A percentile compares a stretch with the other conserved stretches of the same genome.
These are phyloP conservation scores for Pseudogymnoascus sp. DNA, from an alignment of 2,329 filamentous ascomycete genomes.

Conservation along the genomic window DNA sequence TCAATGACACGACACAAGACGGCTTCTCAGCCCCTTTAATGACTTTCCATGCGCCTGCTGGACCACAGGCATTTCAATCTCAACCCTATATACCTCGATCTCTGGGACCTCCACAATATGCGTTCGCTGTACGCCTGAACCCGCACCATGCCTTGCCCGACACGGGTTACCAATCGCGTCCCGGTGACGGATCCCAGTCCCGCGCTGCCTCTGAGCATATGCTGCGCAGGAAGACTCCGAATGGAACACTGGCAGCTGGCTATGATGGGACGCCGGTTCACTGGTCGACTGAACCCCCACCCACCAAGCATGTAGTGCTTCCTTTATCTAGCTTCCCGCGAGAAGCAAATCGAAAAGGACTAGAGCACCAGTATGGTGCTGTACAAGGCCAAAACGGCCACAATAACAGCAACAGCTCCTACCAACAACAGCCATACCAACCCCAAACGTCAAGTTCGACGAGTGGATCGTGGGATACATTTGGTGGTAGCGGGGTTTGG, in stretches of 20 bases:
- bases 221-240: conserved; percentile 84
- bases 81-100: conserved; percentile 23
- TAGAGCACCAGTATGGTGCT: background rate
- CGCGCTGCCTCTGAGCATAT: conserved; percentile 57
- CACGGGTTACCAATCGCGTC: conserved; percentile 7
- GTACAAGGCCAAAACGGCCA: background rate
- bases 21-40: conserved; percentile 21
- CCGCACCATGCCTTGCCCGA: background rate
- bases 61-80: conserved; percentile 12
- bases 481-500: conserved; percentile 2
- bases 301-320: conserved; percentile 75
- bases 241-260: conserved; percentile 82
- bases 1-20: conserved; percentile 18
- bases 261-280: conserved; percentile 80
- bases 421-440: background rate
- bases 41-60: conserved; percentile 1
- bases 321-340: conserved; percentile 38
- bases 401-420: background rate
- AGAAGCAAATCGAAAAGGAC: background rate
- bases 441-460: background rate
- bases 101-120: conserved; percentile 19
- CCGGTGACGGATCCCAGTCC: conserved; percentile 19
- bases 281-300: conserved; percentile 64
- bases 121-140: conserved; percentile 22
- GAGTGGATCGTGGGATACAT: background rate